These are phyloP conservation scores for Lasiosphaeria ovina DNA, from an alignment of 495 filamentous ascomycete genomes.

Conservation along the genomic window DNA sequence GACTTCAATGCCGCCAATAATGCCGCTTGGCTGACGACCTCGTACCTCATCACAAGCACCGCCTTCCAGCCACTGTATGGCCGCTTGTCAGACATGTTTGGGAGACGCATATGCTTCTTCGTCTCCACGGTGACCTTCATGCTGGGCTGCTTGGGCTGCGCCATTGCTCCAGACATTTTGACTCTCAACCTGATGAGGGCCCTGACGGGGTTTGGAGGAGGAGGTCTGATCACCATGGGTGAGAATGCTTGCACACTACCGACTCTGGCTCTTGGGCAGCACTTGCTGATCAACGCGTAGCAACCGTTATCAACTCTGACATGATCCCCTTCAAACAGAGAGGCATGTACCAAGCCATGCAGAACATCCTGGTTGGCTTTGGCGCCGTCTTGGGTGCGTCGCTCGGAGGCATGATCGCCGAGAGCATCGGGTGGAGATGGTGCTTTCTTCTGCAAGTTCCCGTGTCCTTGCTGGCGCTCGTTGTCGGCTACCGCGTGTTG, in stretches of 20 bases:
- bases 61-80: conserved; percentile 56
- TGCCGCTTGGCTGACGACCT: conserved; percentile 68
- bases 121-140: conserved; percentile 48
- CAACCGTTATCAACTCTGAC: conserved; percentile 65
- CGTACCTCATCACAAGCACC: conserved; percentile 70
- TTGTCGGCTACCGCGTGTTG: conserved; percentile 55
- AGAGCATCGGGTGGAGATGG: conserved; percentile 51
- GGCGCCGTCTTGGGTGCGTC: conserved; percentile 49
- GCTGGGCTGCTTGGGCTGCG: conserved; percentile 48
- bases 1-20: conserved; percentile 52
- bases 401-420: conserved; percentile 50
- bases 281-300: conserved; percentile 30
- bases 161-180: conserved; percentile 41
- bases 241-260: conserved; percentile 13
- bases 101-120: conserved; percentile 52
- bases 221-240: conserved; percentile 63
- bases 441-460: conserved; percentile 52
- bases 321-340: conserved; percentile 60
- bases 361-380: conserved; percentile 61
- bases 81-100: conserved; percentile 53
- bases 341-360: conserved; percentile 64
- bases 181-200: conserved; percentile 45
- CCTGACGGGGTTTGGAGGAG: conserved; percentile 57
- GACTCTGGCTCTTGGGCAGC: neutral
- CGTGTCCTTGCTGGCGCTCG: conserved; percentile 52